Conservation (phyloP, 345 rosid genomes). For the Isatis tinctoria region DNA sequence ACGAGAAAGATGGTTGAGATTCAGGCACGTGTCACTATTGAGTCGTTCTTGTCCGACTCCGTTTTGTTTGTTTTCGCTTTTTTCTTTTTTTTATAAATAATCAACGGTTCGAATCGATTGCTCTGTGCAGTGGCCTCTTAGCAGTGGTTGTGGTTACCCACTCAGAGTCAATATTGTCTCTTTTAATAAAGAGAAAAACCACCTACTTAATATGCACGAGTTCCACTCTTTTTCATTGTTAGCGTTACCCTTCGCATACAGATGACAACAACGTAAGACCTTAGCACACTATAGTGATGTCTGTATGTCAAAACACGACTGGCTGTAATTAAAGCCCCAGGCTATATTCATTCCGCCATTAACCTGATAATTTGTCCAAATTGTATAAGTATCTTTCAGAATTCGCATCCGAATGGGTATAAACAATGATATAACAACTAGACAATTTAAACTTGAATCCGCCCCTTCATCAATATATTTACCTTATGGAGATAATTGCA, state of each 20-base stretch:
- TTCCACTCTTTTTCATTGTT: not conserved
- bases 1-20: slow-evolving; percentile 11
- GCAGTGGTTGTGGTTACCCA: slow-evolving; percentile 14
- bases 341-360: not conserved
- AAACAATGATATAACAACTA: too few relatives aligned
- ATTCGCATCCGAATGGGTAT: too few relatives aligned
- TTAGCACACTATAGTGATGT: not conserved
- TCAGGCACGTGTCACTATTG: slow-evolving; percentile 5
- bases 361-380: not conserved
- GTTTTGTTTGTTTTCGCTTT: slow-evolving; percentile 20
- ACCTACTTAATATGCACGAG: slow-evolving; percentile 30
- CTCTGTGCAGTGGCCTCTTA: slow-evolving; percentile 2
- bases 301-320: not conserved
- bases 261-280: not conserved
- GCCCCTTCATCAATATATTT: too few relatives aligned
- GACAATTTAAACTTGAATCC: too few relatives aligned
- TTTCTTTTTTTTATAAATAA: not conserved
- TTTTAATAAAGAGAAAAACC: slow-evolving; percentile 3
- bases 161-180: slow-evolving; percentile 11
- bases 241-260: not conserved
- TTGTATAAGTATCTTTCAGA: too few relatives aligned
- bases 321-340: not conserved
- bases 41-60: slow-evolving; percentile 23
- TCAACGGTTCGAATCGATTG: slow-evolving; percentile 24
- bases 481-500: not conserved